A percentile compares a stretch with the other conserved stretches of the same genome.
These are phyloP conservation scores for Papiliotrema laurentii DNA, from an alignment of 1,284 basidiomycete species.

Conservation along the genomic window DNA sequence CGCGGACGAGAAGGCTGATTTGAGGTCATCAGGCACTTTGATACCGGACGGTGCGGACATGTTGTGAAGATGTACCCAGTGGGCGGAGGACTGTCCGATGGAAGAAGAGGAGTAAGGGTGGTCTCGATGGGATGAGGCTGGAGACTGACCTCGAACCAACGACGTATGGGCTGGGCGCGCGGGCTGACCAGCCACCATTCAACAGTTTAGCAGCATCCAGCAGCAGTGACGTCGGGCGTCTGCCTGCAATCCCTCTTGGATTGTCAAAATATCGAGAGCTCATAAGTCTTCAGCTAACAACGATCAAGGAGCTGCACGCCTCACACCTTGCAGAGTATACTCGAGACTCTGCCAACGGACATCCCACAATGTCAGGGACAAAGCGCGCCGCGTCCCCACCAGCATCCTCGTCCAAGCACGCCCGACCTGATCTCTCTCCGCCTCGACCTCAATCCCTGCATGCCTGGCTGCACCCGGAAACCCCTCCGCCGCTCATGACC, in stretches of 20 bases:
- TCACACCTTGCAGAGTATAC: no score
- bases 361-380: neutral
- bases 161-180: no score
- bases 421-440: neutral
- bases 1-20: constrained; percentile 36
- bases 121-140: neutral
- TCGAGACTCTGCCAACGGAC: no score
- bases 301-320: no score
- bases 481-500: constrained; percentile 20
- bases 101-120: neutral
- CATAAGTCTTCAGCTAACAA: no score
- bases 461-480: constrained; percentile 36
- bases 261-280: no score
- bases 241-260: no score
- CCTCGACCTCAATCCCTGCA: constrained; percentile 23
- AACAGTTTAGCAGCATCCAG: no score
- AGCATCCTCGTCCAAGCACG: neutral
- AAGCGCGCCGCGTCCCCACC: constrained; percentile 1
- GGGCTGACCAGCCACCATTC: no score
- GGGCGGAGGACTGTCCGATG: neutral
- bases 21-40: constrained; percentile 38
- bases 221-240: no score
- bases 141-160: no score
- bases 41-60: constrained; percentile 49
- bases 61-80: no score